Evolutionary conservation across 768 basidiomycete species (phyloP).

Genomic region (Phlegmacium glaucopus): DNA sequence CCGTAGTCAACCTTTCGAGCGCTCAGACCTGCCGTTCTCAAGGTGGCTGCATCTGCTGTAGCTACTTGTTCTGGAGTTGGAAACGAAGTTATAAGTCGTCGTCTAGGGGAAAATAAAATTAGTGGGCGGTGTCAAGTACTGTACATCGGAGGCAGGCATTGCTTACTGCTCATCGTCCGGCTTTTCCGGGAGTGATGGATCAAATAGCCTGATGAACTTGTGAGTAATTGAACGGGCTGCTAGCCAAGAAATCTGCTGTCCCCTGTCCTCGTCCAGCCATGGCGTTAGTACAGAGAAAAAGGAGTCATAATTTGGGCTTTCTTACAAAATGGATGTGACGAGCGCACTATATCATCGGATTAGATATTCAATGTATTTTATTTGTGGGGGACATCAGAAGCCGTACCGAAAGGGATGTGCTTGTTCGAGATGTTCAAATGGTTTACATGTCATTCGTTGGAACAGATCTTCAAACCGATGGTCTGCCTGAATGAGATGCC

Average conservation of each 20-base stretch:
- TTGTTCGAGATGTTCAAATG: constrained; percentile 68
- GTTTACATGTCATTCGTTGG: constrained; percentile 60
- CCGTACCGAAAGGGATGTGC: constrained; percentile 81
- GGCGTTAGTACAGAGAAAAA: neutral
- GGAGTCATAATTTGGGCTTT: neutral
- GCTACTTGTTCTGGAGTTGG: constrained; percentile 72
- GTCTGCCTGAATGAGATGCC: constrained; percentile 66
- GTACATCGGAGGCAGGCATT: neutral
- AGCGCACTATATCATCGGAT: constrained; percentile 47
- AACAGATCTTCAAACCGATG: constrained; percentile 72
- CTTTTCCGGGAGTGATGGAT: constrained; percentile 71
- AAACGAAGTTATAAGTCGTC: constrained; percentile 32
- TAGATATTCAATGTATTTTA: neutral
- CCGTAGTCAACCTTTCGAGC: constrained; percentile 89
- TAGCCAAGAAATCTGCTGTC: constrained; percentile 82
- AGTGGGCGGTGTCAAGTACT: too few species aligned
- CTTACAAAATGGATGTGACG: constrained; percentile 69
- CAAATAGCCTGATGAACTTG: constrained; percentile 73
- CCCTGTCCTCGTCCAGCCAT: constrained; percentile 32
- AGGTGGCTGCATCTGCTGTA: constrained; percentile 49
- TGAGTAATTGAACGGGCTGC: constrained; percentile 84
- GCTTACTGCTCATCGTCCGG: constrained; percentile 47
- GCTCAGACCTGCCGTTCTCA: constrained; percentile 77
- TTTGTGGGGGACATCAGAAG: neutral
- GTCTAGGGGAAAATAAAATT: too few species aligned